A percentile compares a stretch with the other conserved stretches of the same genome.
Evolutionary conservation across 345 rosid species (phyloP).

Genomic region (Clausena lansium): DNA sequence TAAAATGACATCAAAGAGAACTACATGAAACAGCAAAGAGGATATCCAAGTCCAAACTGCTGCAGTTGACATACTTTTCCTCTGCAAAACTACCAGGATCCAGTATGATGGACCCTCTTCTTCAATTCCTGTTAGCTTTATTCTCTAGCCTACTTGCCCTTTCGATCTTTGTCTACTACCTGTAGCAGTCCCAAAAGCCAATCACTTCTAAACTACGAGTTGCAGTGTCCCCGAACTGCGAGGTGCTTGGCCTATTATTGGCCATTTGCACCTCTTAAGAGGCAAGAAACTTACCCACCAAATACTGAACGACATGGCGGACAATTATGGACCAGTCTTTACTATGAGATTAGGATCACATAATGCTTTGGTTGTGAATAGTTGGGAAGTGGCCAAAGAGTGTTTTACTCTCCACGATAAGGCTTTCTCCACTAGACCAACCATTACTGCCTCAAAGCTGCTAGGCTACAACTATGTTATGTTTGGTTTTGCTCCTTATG

Average conservation of each 20-base stretch:
- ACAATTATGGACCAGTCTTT: slow-evolving; percentile 32
- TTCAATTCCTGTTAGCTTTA: slow-evolving; percentile 10
- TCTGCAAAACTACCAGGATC: too few species aligned
- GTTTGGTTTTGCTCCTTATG: slow-evolving; percentile 45
- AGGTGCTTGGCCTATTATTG: slow-evolving; percentile 40
- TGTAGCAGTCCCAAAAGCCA: slow-evolving; percentile 7
- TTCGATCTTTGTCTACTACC: slow-evolving; percentile 12
- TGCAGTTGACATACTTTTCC: background rate
- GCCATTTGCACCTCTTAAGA: slow-evolving; percentile 35
- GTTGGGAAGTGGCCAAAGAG: slow-evolving; percentile 35
- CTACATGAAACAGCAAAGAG: too few species aligned
- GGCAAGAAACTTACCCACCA: slow-evolving; percentile 21
- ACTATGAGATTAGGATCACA: slow-evolving; percentile 29
- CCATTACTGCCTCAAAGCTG: slow-evolving; percentile 26
- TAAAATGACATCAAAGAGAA: background rate
- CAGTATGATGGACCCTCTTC: background rate
- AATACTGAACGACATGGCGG: slow-evolving; percentile 32
- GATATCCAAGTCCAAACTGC: too few species aligned
- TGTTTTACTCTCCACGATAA: slow-evolving; percentile 29
- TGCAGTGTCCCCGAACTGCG: slow-evolving; percentile 23
- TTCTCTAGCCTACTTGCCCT: background rate
- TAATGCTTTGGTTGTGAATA: slow-evolving; percentile 24
- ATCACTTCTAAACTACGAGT: background rate
- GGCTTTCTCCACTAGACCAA: slow-evolving; percentile 28
- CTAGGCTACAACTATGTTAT: slow-evolving; percentile 34